Evolutionary conservation across 148 eudicot genomes (phyloP).

Genomic region (Polygonum maritimum): DNA sequence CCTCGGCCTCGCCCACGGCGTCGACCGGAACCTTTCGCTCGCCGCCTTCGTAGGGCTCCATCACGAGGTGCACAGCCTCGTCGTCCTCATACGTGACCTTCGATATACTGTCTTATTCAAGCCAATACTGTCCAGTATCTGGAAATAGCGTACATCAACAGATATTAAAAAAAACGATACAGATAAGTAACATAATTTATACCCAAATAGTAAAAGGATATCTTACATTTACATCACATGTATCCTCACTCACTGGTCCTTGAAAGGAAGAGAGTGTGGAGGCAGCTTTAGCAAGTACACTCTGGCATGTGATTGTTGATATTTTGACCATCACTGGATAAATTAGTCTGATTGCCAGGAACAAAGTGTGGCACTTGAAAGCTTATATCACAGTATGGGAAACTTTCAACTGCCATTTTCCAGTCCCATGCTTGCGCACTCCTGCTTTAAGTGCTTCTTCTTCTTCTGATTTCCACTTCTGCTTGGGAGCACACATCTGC

Average conservation of each 20-base stretch:
- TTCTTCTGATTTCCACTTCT: no score
- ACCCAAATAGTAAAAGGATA: neutral
- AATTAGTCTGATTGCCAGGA: conserved; percentile 10
- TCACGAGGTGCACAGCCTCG: no score
- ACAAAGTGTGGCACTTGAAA: conserved; percentile 16
- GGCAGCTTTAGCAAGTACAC: conserved; percentile 45
- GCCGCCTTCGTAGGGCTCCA: no score
- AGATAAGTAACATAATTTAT: neutral
- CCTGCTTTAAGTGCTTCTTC: no score
- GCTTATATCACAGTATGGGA: conserved; percentile 53
- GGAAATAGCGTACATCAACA: conserved; percentile 8
- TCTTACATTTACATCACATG: conserved; percentile 32
- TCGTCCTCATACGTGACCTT: no score
- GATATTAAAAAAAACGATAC: neutral
- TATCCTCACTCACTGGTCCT: conserved; percentile 15
- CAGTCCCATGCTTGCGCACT: no score
- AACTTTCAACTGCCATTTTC: no score
- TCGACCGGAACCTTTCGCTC: no score
- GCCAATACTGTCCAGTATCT: conserved; percentile 29
- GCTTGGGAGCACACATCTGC: no score
- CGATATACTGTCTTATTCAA: conserved; percentile 9
- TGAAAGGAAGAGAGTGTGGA: conserved; percentile 33
- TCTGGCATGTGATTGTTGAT: conserved; percentile 20
- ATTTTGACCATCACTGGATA: conserved; percentile 11
- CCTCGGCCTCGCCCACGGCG: no score